Evolutionary conservation across 2,329 filamentous ascomycete species (phyloP), one percentile per base, ranked within the genome.

Genomic region (Aurifilum marmelostoma): DNA sequence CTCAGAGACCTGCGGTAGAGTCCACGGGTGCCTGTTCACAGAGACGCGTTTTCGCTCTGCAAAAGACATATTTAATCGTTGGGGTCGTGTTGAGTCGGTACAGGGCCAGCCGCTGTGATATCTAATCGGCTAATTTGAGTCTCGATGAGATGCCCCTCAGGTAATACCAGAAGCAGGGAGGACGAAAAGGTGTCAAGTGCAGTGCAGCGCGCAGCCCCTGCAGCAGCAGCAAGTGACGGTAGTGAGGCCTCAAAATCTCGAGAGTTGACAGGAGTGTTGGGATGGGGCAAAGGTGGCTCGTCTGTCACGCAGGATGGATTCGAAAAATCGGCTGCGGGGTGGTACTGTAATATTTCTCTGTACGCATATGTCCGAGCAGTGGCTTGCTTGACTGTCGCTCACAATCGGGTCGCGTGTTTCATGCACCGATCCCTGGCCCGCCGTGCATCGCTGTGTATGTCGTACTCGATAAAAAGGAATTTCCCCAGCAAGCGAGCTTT

Each of bases 1-100:
- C 67, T 81, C 77, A 41, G 80, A 76, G 12, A 81, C 76, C 43
- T 27, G 73, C 63, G 60, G 77, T n/a, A 74, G 67, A 27, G 77
- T 73, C 32, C 74, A 71, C 24, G 69, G 72, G 39, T 73, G 67
- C 27, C 71, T 73, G 24, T 73, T 72, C 34, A 58, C 70, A n/a
- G 73, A 34, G n/a, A 32, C 61, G 72, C 6, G 72, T 68, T 77
- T 79, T 62, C 77, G 76, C 64, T 81, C 77, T 1, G 77, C 75
- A 67, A 79, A 77, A 8, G 77, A 77, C 11, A 73, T 71, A 1
- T 58, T 54, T 14, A 24, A 18, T n/a, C 1, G 27, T 24, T 8
- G 11, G 37, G 41, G 24, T 11, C 14, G 43, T 11, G 24, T 32
- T 21, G 27, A 34, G 60, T 63, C 14, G 27, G 9, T 59, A 32